Evolutionary conservation across 1,139 yeast genomes (phyloP), one percentile per base, ranked within the genome.

Genomic region (Candida sp.): DNA sequence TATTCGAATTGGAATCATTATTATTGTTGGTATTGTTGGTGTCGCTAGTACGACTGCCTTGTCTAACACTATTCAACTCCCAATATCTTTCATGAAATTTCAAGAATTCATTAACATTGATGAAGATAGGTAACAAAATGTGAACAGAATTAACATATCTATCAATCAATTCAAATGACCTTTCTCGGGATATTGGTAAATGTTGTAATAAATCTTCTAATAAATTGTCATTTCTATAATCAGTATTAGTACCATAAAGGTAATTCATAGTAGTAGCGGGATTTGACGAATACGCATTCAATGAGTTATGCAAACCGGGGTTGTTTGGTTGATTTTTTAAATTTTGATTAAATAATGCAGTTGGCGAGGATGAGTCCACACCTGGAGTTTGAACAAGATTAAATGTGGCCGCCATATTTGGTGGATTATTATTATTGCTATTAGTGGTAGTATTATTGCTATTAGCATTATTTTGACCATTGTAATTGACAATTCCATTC

Each of bases 91-190:
- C 77, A 52, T 79, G 83, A 46, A 76, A 77, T 34, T 53, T 53
- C 6, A 70, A 46, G 46, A 79, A 79, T 27, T 69, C 75, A 36
- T 69, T 68, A 38, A 72, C 49, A 43, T 70, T 72, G 25, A 68
- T 63, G 42, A 80, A 51, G 3, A 81, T 61, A 0, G 86, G 86
- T 21, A 80, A 55, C 15, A 81, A 57, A 4, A 80, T 73, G 52
- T 79, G 83, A 22, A 81, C 79, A 2, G 81, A 76, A 41, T 68
- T 70, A 21, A 74, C 57, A 49, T 76, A 81, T 22, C 79, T 64
- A 36, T 70, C 68, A 4, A 79, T 63, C 37, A 80, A 58, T 46
- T 77, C 81, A 49, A 65, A 70, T 0, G 82, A 77, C 45, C 82
- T 66, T 45, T 72, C 75, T 42, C 63, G 68, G 1, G 75, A 50